Evolutionary conservation across 257 asterid species (phyloP).

Genomic region (Pogostemon cablin): DNA sequence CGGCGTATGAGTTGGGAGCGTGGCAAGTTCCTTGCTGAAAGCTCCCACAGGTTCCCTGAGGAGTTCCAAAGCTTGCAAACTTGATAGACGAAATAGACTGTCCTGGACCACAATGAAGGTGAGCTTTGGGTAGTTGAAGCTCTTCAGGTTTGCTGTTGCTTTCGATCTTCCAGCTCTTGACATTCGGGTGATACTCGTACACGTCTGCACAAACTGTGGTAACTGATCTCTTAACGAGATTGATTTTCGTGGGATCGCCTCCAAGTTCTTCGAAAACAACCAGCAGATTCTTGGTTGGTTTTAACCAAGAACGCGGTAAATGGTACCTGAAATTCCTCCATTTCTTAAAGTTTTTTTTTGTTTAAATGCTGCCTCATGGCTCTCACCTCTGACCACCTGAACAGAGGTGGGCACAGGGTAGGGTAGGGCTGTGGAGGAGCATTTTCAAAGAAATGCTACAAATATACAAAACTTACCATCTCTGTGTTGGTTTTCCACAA

Average conservation of each 20-base stretch:
- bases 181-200: conserved; percentile 78
- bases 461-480: conserved; percentile 54
- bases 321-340: conserved; percentile 65
- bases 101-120: conserved; percentile 67
- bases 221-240: conserved; percentile 74
- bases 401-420: too few relatives aligned
- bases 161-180: conserved; percentile 70
- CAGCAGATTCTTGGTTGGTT: conserved; percentile 71
- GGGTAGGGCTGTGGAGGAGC: too few relatives aligned
- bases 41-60: conserved; percentile 85
- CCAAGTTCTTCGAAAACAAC: conserved; percentile 93
- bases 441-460: too few relatives aligned
- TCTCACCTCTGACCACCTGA: too few relatives aligned
- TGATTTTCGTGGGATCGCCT: conserved; percentile 83
- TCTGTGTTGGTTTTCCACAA: conserved; percentile 91
- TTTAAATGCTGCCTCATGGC: too few relatives aligned
- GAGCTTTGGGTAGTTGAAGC: conserved; percentile 69
- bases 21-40: conserved; percentile 91
- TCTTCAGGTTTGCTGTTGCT: conserved; percentile 61
- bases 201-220: conserved; percentile 79
- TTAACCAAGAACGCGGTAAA: conserved; percentile 90
- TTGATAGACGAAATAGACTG: conserved; percentile 79
- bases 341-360: background rate
- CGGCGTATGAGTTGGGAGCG: conserved; percentile 67
- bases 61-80: conserved; percentile 97